Base-by-base conservation (phyloP, 345 rosid species). In the Diplotaxis tenuifolia region DNA sequence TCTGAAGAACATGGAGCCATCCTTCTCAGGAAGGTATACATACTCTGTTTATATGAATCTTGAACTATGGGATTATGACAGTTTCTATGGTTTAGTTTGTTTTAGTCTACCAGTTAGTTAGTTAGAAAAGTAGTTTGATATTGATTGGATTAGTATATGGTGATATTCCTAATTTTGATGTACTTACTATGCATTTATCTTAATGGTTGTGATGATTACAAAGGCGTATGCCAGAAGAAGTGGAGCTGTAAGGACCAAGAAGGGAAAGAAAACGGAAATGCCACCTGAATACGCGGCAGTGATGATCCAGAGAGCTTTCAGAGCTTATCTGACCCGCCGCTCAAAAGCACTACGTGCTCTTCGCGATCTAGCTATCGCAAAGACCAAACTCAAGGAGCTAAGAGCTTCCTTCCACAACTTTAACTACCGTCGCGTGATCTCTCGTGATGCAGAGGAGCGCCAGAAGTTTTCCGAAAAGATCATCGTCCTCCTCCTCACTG, bases 401-500 rank as follows among this genome's bases (percentile, higher is more conserved):
- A 84, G 96, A 83, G 79, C 85, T 5, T 72, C 81, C 36, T 96
- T 96, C 78, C 85, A 89, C 72, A 89, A 90, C 74, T 87, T 92
- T 81, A 86, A 91, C 29, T 92, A 90, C 79, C 90, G 98, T 31
- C 88, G 85, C 16, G 81, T 79, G 40, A 64, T 96, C 21, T 74
- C 88, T 47, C 89, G 77, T 27, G 90, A 90, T 71, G 90, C 94
- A 6, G 99, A 77, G 84, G 98, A 96, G 80, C 86, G 84, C 28
- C 97, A 92, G 73, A 89, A 85, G 73, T 89, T 96, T 67, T 77
- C 89, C 4, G 97, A 92, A 66, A 92, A 79, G 78, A 90, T 96
- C 49, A 92, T 96, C 60, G 98, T 96, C 15, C 86, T 96, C 73
- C 97, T 95, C 23, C 98, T 92, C 29, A 89, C 98, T 0, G 93